phyloP scores from a whole-genome alignment of 805 yeast genomes.

The Candida schatavii region DNA sequence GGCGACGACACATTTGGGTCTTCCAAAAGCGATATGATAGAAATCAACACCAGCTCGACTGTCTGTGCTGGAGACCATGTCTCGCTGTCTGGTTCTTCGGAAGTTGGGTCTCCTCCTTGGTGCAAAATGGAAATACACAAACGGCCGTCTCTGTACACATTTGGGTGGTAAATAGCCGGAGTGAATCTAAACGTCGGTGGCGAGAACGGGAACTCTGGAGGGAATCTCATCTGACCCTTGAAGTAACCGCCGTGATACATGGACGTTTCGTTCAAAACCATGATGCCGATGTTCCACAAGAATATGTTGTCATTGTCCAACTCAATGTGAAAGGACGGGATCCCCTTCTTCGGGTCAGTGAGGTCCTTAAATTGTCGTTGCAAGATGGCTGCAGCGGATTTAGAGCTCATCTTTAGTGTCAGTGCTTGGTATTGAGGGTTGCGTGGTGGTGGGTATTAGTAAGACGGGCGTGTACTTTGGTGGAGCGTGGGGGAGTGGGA shows the following conservation, averaged over 20 bases:
- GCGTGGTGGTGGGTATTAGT: background rate
- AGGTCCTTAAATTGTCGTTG: slow-evolving; percentile 93
- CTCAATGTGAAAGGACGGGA: slow-evolving; percentile 61
- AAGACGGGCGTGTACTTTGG: background rate
- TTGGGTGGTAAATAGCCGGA: slow-evolving; percentile 93
- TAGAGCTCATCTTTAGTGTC: slow-evolving; percentile 34
- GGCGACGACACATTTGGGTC: slow-evolving; percentile 94
- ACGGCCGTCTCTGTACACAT: slow-evolving; percentile 90
- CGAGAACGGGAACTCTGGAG: slow-evolving; percentile 82
- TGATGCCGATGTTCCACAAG: slow-evolving; percentile 82
- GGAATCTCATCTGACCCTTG: slow-evolving; percentile 92
- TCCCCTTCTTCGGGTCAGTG: slow-evolving; percentile 83
- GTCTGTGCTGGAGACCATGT: slow-evolving; percentile 95
- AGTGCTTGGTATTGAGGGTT: too few species aligned
- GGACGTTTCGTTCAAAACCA: slow-evolving; percentile 87
- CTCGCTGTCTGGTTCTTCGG: slow-evolving; percentile 90
- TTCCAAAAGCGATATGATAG: slow-evolving; percentile 85
- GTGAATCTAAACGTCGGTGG: slow-evolving; percentile 94
- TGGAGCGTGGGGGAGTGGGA: background rate
- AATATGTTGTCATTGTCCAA: slow-evolving; percentile 56
- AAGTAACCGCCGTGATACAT: slow-evolving; percentile 93
- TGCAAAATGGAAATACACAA: slow-evolving; percentile 91
- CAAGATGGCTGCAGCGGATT: slow-evolving; percentile 75
- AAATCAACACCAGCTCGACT: slow-evolving; percentile 85
- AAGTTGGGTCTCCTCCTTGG: slow-evolving; percentile 84